Evolutionary conservation across 1,284 basidiomycete genomes (phyloP), one percentile per base, ranked within the genome.

Genomic region (Cutaneotrichosporon daszewskae): DNA sequence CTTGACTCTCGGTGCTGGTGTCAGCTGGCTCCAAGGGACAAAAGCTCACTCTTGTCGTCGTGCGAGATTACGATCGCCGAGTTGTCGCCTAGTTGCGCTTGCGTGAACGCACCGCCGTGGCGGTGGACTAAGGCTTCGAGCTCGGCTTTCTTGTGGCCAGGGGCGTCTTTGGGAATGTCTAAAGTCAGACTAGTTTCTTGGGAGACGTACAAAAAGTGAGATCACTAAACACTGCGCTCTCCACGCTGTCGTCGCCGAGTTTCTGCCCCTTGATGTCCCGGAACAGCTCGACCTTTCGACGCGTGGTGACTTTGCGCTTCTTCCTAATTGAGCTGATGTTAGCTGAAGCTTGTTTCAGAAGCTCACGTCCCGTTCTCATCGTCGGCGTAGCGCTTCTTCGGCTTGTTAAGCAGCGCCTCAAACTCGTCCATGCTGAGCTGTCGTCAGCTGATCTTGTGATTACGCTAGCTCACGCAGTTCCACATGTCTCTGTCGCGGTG

Each of bases 71-170:
- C 83, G 54, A 86, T 83, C 0, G 68, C 66, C 3, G 66, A 62
- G 12, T 54, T 40, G 42, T 70, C 64, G 0, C 57, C 34, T 6
- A 67, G 39, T 37, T 69, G 66, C 3, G 56, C 75, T 62, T 88
- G 85, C 2, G 78, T 76, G 56, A 80, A 81, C 8, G 73, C 75
- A 2, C 89, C 90, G 1, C 90, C 88, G 55, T 92, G 76, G 6
- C 79, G 76, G 51, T 82, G 77, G 35, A 94, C 84, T 6, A 73
- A 48, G 10, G 57, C 56, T 47, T 74, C 64, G 2, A 76, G 55
- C 1, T 66, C 62, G 5, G 48, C 28, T 56, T 62, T 67, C 27
- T 40, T 53, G 35, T 51, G 52, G 36, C 44, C 45, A 14, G 49
- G 45, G 24, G 32, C 58, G 26, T 88, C 85, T 7, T 84, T 82